A percentile compares a stretch with the other conserved stretches of the same genome.
These are phyloP conservation scores for Mikania micrantha DNA, from an alignment of 129 eudicot genomes.

Conservation along the genomic window DNA sequence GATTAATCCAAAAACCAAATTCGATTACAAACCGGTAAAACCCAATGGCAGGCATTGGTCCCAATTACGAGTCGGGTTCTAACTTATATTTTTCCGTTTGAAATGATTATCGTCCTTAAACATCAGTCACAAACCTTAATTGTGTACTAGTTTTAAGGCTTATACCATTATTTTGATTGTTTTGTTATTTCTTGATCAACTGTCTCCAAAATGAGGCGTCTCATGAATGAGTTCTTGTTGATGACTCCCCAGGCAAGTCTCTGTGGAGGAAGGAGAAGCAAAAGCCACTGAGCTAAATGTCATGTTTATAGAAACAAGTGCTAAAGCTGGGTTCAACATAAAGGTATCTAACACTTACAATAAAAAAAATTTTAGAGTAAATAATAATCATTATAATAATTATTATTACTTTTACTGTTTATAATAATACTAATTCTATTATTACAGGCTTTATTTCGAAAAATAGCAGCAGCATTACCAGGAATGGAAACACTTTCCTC, in stretches of 20 bases:
- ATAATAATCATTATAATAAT: too few relatives aligned
- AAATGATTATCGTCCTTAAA: neutral
- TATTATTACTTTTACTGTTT: neutral
- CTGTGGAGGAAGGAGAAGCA: slow-evolving; percentile 64
- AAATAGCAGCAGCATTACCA: slow-evolving; percentile 63
- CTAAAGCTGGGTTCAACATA: slow-evolving; percentile 60
- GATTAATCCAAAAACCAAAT: neutral
- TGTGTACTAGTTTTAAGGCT: neutral
- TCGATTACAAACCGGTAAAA: neutral
- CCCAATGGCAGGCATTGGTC: neutral
- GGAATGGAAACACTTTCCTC: slow-evolving; percentile 72
- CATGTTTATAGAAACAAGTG: slow-evolving; percentile 67
- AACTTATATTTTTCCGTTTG: neutral
- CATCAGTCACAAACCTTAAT: neutral
- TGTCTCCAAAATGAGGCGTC: neutral
- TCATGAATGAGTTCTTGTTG: slow-evolving; percentile 7
- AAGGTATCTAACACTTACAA: slow-evolving; percentile 30
- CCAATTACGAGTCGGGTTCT: neutral
- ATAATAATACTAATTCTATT: neutral
- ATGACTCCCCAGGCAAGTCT: slow-evolving; percentile 47
- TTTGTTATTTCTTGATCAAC: neutral
- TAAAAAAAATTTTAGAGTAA: neutral
- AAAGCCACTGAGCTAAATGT: slow-evolving; percentile 51
- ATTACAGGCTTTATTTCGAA: slow-evolving; percentile 48
- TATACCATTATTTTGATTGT: neutral